Percentiles rank a stretch among this genome's conserved stretches.
phyloP scores from a whole-genome alignment of 192 early-diverging fungal species.

The Helicostylum pulchrum region DNA sequence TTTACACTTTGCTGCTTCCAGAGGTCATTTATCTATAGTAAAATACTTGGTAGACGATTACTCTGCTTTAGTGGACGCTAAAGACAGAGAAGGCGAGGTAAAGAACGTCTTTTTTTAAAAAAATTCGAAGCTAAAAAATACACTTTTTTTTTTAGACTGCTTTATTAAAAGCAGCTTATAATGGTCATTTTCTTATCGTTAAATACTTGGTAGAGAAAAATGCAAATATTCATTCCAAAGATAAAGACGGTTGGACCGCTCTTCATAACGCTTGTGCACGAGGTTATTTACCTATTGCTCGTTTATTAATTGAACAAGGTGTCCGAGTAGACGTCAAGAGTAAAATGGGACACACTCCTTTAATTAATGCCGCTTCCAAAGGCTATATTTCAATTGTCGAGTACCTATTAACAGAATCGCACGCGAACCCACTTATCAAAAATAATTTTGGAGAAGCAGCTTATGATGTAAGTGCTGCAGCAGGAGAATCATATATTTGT shows the following conservation, averaged over 20 bases:
- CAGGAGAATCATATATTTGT: slow-evolving; percentile 58
- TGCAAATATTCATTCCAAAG: slow-evolving; percentile 56
- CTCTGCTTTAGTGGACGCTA: slow-evolving; percentile 54
- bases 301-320: slow-evolving; percentile 51
- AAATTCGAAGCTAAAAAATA: neutral
- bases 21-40: slow-evolving; percentile 52
- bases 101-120: neutral
- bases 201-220: slow-evolving; percentile 49
- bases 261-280: slow-evolving; percentile 68
- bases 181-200: slow-evolving; percentile 55
- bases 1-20: slow-evolving; percentile 56
- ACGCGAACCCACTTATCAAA: slow-evolving; percentile 54
- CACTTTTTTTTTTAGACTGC: slow-evolving; percentile 47
- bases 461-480: slow-evolving; percentile 67
- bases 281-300: slow-evolving; percentile 50
- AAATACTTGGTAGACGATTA: slow-evolving; percentile 49
- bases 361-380: slow-evolving; percentile 66
- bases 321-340: slow-evolving; percentile 54
- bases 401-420: slow-evolving; percentile 49
- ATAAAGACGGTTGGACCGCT: slow-evolving; percentile 72
- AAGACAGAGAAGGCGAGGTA: slow-evolving; percentile 65
- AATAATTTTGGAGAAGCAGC: slow-evolving; percentile 66
- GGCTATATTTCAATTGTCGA: slow-evolving; percentile 58
- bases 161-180: slow-evolving; percentile 63
- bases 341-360: slow-evolving; percentile 62